Evolutionary conservation across 2,329 filamentous ascomycete genomes (phyloP), one percentile per base, ranked within the genome.

Genomic region (Fragosphaeria purpurea): DNA sequence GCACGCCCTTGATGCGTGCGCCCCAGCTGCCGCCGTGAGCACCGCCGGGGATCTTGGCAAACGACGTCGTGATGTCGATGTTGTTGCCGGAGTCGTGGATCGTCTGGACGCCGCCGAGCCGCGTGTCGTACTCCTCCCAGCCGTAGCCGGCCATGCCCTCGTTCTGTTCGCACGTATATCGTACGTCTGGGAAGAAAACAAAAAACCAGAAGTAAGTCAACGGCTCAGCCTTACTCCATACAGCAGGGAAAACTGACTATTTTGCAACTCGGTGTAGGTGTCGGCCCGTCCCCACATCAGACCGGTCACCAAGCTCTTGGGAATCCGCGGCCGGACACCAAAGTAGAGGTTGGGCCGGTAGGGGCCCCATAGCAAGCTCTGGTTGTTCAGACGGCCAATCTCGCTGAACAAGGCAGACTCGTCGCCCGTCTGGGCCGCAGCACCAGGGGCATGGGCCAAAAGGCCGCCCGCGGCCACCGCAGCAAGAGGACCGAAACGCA

Each of bases 331-430:
- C 22, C 88, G 79, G 38, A 95, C 79, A 2, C 91, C 91, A 71
- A 97, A 97, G 68, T 96, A 97, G 43, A 97, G 69, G 62, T 96
- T 96, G 0, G 91, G 86, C 59, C 88, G 81, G 70, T 97, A 98
- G 1, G 93, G 88, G 0, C 93, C 93, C 93, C 93, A 98, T 71
- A 97, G 75, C 59, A 98, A 74, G 62, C 85, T 91, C 62, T 94
- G 78, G 67, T 97, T 95, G 62, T 79, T 80, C 55, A 73, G 63
- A 11, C 74, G 73, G 37, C 68, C 71, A 53, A 77, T 67, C 60
- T 79, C 75, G 55, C 64, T 66, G 42, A 67, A 70, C 39, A 77
- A 61, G 49, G 76, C 67, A 41, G 67, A 65, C 55, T 59, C 64
- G 53, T 59, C 61, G 31, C 58, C 55, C 4, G 52, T 47, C 13